Conservation (phyloP, 1,139 yeast genomes). For the Scheffersomyces titani region DNA sequence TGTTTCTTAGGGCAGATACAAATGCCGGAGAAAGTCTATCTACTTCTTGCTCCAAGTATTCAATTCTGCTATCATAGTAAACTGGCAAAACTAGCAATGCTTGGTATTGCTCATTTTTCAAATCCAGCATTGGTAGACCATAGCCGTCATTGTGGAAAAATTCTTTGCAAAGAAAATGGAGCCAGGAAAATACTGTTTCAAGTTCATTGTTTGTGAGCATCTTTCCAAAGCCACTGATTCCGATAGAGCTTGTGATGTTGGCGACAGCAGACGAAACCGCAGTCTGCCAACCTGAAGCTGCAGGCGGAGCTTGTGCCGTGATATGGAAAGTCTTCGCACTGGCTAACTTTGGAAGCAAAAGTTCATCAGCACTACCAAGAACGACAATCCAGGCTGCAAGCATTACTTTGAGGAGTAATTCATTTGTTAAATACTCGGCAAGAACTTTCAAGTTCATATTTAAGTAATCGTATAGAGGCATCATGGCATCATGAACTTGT, state of each 20-base stretch:
- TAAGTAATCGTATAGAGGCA: slow-evolving; percentile 74
- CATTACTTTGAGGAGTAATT: slow-evolving; percentile 67
- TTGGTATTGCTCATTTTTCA: slow-evolving; percentile 68
- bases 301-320: slow-evolving; percentile 18
- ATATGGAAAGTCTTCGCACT: slow-evolving; percentile 48
- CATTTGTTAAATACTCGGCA: slow-evolving; percentile 62
- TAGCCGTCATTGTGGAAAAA: slow-evolving; percentile 83
- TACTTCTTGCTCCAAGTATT: slow-evolving; percentile 57
- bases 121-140: slow-evolving; percentile 70
- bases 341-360: slow-evolving; percentile 71
- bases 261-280: slow-evolving; percentile 53
- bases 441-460: slow-evolving; percentile 68
- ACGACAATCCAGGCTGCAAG: slow-evolving; percentile 75
- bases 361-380: slow-evolving; percentile 60
- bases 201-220: slow-evolving; percentile 62
- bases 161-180: slow-evolving; percentile 61
- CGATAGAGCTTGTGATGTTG: slow-evolving; percentile 44
- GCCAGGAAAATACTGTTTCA: slow-evolving; percentile 74
- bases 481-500: slow-evolving; percentile 66
- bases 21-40: slow-evolving; percentile 59
- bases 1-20: slow-evolving; percentile 47
- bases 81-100: slow-evolving; percentile 64
- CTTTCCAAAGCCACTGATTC: slow-evolving; percentile 52
- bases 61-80: slow-evolving; percentile 59
- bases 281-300: slow-evolving; percentile 44